Percentiles rank a stretch among this genome's conserved stretches.
Evolutionary conservation across 306 rosid species (phyloP).

Genomic region (Carpinus fangiana): DNA sequence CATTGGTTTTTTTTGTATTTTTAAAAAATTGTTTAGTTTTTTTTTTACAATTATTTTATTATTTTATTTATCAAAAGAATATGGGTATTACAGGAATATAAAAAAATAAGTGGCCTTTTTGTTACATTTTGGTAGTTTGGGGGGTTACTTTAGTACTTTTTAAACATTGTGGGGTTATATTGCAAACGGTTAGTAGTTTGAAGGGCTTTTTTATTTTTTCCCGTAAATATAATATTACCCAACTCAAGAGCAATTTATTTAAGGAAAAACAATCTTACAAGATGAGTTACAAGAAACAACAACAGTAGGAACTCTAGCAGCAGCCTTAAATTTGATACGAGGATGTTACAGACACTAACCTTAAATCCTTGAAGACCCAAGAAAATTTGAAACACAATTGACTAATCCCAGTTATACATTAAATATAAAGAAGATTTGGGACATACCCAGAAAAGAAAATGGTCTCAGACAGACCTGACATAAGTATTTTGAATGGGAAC

Average conservation of each 20-base stretch:
- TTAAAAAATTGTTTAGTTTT: too few species aligned
- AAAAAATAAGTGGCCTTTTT: too few species aligned
- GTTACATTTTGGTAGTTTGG: too few species aligned
- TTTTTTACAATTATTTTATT: too few species aligned
- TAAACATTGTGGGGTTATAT: too few species aligned
- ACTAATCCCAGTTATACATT: not conserved
- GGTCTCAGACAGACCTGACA: not conserved
- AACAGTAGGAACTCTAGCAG: not conserved
- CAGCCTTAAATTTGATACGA: not conserved
- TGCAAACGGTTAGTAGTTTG: too few species aligned
- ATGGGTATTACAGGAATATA: too few species aligned
- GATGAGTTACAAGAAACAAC: not conserved
- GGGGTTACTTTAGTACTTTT: too few species aligned
- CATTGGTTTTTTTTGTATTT: too few species aligned
- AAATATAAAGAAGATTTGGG: not conserved
- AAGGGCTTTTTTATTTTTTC: too few species aligned
- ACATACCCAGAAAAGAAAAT: not conserved
- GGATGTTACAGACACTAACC: slow-evolving; percentile 10
- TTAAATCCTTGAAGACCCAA: not conserved
- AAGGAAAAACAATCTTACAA: not conserved
- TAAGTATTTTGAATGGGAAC: not conserved
- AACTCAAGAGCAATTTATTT: slow-evolving; percentile 2
- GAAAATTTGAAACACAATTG: not conserved
- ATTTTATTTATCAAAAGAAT: too few species aligned
- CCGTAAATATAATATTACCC: not conserved